Evolutionary conservation across 176 grass and related monocot genomes (phyloP), one percentile per base, ranked within the genome.

Genomic region (Phoenix dactylifera): DNA sequence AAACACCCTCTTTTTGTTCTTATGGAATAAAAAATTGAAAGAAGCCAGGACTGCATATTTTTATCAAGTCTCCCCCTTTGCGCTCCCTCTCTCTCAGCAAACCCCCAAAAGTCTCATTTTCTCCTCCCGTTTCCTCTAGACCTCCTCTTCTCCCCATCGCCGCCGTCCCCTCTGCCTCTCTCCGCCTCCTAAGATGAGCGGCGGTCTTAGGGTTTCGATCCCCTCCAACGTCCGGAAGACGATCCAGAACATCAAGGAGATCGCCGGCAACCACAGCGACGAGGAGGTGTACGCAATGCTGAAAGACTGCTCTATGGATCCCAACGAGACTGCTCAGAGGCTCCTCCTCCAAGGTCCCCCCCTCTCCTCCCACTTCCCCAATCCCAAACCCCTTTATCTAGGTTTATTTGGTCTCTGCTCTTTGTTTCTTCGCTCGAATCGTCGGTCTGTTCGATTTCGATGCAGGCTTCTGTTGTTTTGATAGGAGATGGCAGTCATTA

Each of bases 251-350:
- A 87, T 97, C 59, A 87, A 82, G 78, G 87, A 90, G 87, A 90
- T 91, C 72, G 81, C 87, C 19, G 83, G 80, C 3, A 76, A 78
- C 48, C 92, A 97, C 72, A 82, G 60, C 65, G 92, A 97, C 54
- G 87, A 97, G 66, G 92, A 97, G 67, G 78, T 97, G 69, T 97
- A 97, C 55, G 92, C 81, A 70, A 81, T 84, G 80, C 86, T 91
- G 65, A 77, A 83, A 60, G 92, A 97, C 59, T 97, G 92, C 83
- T 66, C 68, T 64, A 97, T 88, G 92, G 92, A 97, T 85, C 87
- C 92, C 54, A 90, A 97, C 83, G 87, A 97, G 72, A 85, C 92
- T 30, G 48, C 65, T 22, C 83, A 97, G 75, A 90, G 84, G 83
- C 83, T 97, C 50, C 86, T 97, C 57, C 69, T 73, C 63, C 78